Evolutionary conservation across 179 eudicot genomes (phyloP), one percentile per base, ranked within the genome.

Genomic region (Patellifolia procumbens): DNA sequence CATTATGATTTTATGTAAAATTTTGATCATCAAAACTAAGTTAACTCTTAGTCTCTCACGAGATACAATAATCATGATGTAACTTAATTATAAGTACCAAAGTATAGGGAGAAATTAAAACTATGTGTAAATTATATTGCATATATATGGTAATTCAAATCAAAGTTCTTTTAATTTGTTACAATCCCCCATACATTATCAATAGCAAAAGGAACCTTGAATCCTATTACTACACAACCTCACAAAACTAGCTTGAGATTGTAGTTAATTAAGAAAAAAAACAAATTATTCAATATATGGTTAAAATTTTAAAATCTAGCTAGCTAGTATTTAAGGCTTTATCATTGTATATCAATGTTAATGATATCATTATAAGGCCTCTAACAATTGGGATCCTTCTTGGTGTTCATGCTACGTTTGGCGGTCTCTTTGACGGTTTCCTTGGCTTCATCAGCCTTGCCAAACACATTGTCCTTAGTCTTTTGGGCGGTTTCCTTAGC

Each of bases 341-440:
- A 16, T 61, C 22, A 61, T 4, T 39, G 15, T 29, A n/a, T 9
- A 31, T 31, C 9, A 61, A 67, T 26, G 12, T 67, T 61, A 31
- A 61, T 60, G 20, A 16, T 5, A 31, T 5, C 15, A 31, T 5
- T 61, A 26, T 43, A 42, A 45, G 7, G 5, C 48, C 37, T 46
- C 7, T 79, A 83, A 35, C 74, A 70, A 24, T 76, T 75, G 52
- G 83, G 83, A 51, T 83, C 67, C 61, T 92, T 89, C 77, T 91
- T 91, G 74, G 86, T 84, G 84, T 89, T 85, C 87, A 88, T 91
- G 86, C 77, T 85, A 56, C 83, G 88, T 45, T 86, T 86, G 0
- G 90, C 88, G 8, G 83, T 82, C 35, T 85, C 87, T 45, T 86
- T 84, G 13, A 86, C 8, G 29, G 81, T 56, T 64, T 87, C 86